Conservation (phyloP, 2,329 filamentous ascomycete species). For the Rhinocladiella mackenziei region DNA sequence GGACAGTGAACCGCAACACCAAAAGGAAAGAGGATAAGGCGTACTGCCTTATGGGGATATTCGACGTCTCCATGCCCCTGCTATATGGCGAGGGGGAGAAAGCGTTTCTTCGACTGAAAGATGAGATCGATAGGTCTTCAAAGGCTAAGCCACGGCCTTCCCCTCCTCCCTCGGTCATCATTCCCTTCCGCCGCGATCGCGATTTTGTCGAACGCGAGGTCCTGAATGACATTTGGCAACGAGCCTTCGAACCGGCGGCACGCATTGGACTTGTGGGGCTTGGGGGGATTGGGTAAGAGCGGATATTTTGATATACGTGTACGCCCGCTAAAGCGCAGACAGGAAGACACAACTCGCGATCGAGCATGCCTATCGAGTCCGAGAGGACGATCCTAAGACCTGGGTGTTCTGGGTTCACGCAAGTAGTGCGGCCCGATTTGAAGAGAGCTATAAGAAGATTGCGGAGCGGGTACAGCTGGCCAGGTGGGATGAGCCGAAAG, state of each 20-base stretch:
- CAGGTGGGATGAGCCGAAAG: conserved; percentile 9
- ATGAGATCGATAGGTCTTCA: conserved; percentile 12
- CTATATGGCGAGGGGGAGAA: conserved; percentile 23
- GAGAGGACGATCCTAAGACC: conserved; percentile 24
- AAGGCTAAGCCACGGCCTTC: background rate
- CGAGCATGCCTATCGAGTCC: conserved; percentile 29
- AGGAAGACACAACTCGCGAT: conserved; percentile 34
- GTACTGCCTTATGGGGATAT: conserved; percentile 30
- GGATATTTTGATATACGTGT: background rate
- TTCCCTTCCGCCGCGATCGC: conserved; percentile 35
- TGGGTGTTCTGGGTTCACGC: conserved; percentile 34
- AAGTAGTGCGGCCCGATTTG: conserved; percentile 25
- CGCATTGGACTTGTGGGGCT: conserved; percentile 36
- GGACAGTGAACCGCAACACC: conserved; percentile 37
- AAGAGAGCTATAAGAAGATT: conserved; percentile 30
- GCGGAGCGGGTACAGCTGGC: conserved; percentile 20
- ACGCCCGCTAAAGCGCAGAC: background rate
- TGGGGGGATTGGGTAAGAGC: conserved; percentile 36
- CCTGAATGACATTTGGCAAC: conserved; percentile 27
- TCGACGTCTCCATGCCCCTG: conserved; percentile 25
- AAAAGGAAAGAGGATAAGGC: too few species aligned
- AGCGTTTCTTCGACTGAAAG: conserved; percentile 10
- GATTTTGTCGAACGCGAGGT: conserved; percentile 35
- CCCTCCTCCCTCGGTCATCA: conserved; percentile 3
- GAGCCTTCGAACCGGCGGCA: conserved; percentile 19